Base-by-base conservation (phyloP, 1,284 basidiomycete species). In the Cutaneotrichosporon sp. region DNA sequence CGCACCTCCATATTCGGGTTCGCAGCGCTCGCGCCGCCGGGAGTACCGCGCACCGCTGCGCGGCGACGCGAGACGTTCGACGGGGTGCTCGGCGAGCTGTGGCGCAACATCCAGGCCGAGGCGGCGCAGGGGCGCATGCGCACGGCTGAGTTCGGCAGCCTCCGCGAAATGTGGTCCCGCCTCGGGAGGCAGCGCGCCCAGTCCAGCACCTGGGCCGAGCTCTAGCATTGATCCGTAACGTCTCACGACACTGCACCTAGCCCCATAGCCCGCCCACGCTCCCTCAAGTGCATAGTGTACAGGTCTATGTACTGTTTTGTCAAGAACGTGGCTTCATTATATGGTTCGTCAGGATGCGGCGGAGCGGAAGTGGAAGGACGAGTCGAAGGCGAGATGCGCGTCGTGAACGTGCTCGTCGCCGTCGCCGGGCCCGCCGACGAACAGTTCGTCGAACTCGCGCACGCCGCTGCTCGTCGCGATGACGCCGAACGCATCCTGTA, bases 401-500 rank as follows among this genome's bases (percentile, higher is more conserved):
- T 53, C 34, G 31, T 53, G 51, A 5, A 38, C 6, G 24, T 38
- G 33, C 22, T 53, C 51, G 20, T 53, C 51, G 18, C 51, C 33
- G 13, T 38, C 51, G 13, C 33, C 51, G 11, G 51, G 51, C 22
- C 34, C 51, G 24, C 33, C 59, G 1, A 60, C 64, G 54, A 90
- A 90, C 65, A 90, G 70, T 51, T 82, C 84, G 68, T 90, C 88
- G 70, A 90, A 90, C 69, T 89, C 86, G 54, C 84, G 83, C 13
- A 83, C 81, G 2, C 83, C 83, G 62, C 84, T 52, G 91, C 86
- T 18, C 18, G 38, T 42, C 38, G 72, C 92, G 24, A 80, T 79
- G 14, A 93, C 90, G 14, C 93, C 93, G 78, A 95, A 95, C 11
- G 90, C 88, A 56, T 88, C 86, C 74, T 97, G 94, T 60, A 93